Evolutionary conservation across 2,329 filamentous ascomycete species (phyloP), one percentile per base, ranked within the genome.

Genomic region (Penicillium sp.): DNA sequence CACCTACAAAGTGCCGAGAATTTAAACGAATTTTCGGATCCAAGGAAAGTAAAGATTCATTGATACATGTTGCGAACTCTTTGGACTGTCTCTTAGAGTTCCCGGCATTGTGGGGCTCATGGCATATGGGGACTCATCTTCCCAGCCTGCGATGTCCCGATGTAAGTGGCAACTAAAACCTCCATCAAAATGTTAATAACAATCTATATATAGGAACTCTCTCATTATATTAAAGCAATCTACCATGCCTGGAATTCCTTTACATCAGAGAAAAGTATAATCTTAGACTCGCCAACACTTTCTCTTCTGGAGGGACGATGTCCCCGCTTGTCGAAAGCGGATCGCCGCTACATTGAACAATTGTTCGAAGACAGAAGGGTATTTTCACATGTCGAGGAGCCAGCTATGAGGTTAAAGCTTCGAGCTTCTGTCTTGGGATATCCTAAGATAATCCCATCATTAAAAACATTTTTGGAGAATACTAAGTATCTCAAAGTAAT

Each of bases 401-500:
- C 18, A 8, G 13, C n/a, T 11, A 6, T 45, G 16, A 16, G 48
- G 4, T 39, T 43, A 7, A 5, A 51, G 14, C 21, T 61, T 3
- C 42, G 13, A 24, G 27, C 55, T 13, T 36, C 55, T n/a, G 22
- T n/a, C 10, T 47, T 57, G 9, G 34, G n/a, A 4, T 54, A 54
- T 9, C 10, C 18, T 11, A 46, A 13, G 14, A 49, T 63, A 10
- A 61, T 63, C 18, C 58, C 56, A 14, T 61, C 58, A 5, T 45
- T 63, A 1, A 42, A 38, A 29, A 49, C 34, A 2, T 63, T 63
- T 42, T 39, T 57, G 5, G 50, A 59, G 27, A 55, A 61, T 24
- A 53, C 39, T 2, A 63, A 63, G 47, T 61, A 63, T 29, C 29
- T 63, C 6, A 58, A 59, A 27, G 32, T 48, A 16, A 56, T 59